Evolutionary conservation across 208 protist species (phyloP).

Genomic region (Tritrichomonas foetus): DNA sequence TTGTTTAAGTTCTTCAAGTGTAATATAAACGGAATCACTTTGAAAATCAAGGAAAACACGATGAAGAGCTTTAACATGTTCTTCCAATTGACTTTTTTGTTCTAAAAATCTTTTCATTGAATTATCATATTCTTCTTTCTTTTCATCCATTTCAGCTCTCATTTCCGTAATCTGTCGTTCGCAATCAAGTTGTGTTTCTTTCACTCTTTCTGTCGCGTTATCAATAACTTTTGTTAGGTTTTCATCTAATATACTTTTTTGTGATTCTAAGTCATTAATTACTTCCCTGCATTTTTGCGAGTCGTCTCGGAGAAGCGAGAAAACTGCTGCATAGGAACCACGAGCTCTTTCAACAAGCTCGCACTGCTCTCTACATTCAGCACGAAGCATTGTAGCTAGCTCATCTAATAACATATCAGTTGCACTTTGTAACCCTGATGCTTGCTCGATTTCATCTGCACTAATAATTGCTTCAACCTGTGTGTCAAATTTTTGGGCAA

Average conservation of each 20-base stretch:
- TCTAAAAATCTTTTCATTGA: slow-evolving; percentile 36
- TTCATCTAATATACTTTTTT: background rate
- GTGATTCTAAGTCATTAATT: background rate
- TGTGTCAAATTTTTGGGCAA: background rate
- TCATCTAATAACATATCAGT: slow-evolving; percentile 23
- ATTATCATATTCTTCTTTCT: slow-evolving; percentile 28
- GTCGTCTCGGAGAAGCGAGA: background rate
- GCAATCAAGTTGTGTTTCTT: background rate
- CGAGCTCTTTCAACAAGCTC: background rate
- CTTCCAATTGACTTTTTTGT: slow-evolving; percentile 28
- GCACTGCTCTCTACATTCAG: background rate
- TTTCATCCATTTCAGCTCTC: background rate
- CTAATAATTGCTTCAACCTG: background rate
- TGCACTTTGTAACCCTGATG: background rate
- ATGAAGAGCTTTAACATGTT: slow-evolving; percentile 40
- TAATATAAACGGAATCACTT: slow-evolving; percentile 33
- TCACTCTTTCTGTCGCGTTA: background rate
- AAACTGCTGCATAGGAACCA: background rate
- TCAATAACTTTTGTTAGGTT: slow-evolving; percentile 2
- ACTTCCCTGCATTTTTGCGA: background rate
- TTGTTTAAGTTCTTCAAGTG: slow-evolving; percentile 32
- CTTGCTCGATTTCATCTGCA: background rate
- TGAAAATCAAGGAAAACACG: slow-evolving; percentile 34
- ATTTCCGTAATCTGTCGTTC: background rate
- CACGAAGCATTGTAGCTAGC: background rate